A percentile compares a stretch with the other conserved stretches of the same genome.
Evolutionary conservation across 1,284 basidiomycete species (phyloP).

Genomic region (Lignosus rhinocerotis): DNA sequence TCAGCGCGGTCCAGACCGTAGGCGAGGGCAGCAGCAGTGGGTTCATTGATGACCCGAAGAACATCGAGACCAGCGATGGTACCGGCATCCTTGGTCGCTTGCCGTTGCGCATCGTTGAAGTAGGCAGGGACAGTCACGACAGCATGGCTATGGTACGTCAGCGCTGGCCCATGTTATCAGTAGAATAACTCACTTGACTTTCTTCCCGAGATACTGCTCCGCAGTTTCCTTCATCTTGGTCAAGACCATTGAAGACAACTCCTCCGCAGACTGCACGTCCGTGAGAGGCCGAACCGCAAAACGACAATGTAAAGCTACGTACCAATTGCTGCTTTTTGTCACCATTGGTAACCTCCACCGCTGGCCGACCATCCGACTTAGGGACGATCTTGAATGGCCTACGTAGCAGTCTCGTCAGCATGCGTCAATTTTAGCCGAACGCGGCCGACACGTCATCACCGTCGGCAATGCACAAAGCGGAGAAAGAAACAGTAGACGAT

Average conservation of each 20-base stretch:
- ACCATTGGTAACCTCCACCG: slow-evolving; percentile 79
- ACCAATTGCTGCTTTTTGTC: slow-evolving; percentile 70
- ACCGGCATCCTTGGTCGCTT: slow-evolving; percentile 98
- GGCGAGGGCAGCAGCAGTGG: slow-evolving; percentile 95
- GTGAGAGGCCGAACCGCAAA: slow-evolving; percentile 65
- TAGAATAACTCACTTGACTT: slow-evolving; percentile 76
- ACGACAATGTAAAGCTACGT: slow-evolving; percentile 91
- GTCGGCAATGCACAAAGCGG: neutral
- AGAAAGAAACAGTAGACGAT: slow-evolving; percentile 5
- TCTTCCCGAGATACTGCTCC: slow-evolving; percentile 89
- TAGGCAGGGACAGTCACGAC: slow-evolving; percentile 97
- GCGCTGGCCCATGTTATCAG: neutral
- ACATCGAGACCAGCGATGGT: slow-evolving; percentile 97
- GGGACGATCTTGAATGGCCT: slow-evolving; percentile 85
- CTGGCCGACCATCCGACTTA: slow-evolving; percentile 70
- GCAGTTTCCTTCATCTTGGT: slow-evolving; percentile 97
- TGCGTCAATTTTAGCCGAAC: neutral
- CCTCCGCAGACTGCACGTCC: slow-evolving; percentile 65
- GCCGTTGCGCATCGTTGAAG: slow-evolving; percentile 99
- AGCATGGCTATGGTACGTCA: slow-evolving; percentile 50
- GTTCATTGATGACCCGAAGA: slow-evolving; percentile 98
- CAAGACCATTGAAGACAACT: slow-evolving; percentile 84
- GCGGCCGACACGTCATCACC: slow-evolving; percentile 5
- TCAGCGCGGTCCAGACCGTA: slow-evolving; percentile 90
- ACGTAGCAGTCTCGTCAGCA: neutral